A percentile compares a stretch with the other conserved stretches of the same genome.
Evolutionary conservation across 768 basidiomycete species (phyloP).

Genomic region (Trametes sanguinea): DNA sequence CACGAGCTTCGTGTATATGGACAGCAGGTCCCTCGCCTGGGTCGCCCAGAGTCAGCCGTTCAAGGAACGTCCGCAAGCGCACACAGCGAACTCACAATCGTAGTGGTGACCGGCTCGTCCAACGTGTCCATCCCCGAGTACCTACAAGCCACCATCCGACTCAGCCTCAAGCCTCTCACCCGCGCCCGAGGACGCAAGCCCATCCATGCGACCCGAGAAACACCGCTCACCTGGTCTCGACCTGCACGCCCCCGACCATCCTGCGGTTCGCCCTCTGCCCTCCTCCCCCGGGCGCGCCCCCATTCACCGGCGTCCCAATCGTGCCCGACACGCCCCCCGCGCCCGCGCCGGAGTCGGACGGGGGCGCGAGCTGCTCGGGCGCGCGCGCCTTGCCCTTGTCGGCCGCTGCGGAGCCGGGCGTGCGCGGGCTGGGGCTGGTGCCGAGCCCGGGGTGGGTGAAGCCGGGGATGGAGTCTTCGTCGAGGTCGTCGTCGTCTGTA

Average conservation of each 20-base stretch:
- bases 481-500: slow-evolving; percentile 75
- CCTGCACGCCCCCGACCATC: slow-evolving; percentile 80
- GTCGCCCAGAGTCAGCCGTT: background rate
- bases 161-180: background rate
- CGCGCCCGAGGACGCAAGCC: background rate
- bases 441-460: slow-evolving; percentile 67
- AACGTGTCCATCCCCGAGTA: slow-evolving; percentile 86
- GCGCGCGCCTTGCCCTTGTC: slow-evolving; percentile 78
- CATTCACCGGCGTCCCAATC: slow-evolving; percentile 55
- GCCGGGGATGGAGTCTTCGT: slow-evolving; percentile 80
- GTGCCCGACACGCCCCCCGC: slow-evolving; percentile 60
- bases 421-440: slow-evolving; percentile 30
- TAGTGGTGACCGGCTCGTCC: slow-evolving; percentile 87
- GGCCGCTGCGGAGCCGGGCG: slow-evolving; percentile 38
- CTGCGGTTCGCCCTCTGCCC: slow-evolving; percentile 48
- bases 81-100: slow-evolving; percentile 66
- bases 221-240: slow-evolving; percentile 77
- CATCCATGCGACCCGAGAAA: background rate
- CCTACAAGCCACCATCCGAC: slow-evolving; percentile 37
- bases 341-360: slow-evolving; percentile 36
- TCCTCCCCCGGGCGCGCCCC: slow-evolving; percentile 32
- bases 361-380: slow-evolving; percentile 52
- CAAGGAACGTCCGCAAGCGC: slow-evolving; percentile 2
- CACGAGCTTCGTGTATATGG: slow-evolving; percentile 89
- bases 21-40: slow-evolving; percentile 84